Conservation (phyloP, 306 rosid species). For the Pyrus pyrifolia region DNA sequence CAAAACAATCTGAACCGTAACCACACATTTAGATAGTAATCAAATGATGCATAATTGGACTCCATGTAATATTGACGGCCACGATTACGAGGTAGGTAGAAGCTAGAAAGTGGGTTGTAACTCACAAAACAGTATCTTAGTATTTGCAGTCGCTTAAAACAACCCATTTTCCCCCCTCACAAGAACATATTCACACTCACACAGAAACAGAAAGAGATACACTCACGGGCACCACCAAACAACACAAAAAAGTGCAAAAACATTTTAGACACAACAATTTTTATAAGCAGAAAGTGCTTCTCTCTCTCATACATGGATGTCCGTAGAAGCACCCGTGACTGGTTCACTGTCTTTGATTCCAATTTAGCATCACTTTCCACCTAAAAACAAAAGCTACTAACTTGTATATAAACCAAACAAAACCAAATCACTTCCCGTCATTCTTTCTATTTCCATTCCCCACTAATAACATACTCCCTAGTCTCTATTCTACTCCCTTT, state of each 20-base stretch:
- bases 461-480: constrained; percentile 4
- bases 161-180: neutral
- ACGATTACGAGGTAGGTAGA: constrained; percentile 6
- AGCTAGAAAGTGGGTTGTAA: neutral
- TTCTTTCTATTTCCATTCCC: constrained; percentile 9
- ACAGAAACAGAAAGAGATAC: constrained; percentile 41
- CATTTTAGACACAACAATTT: constrained; percentile 14
- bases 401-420: constrained; percentile 6
- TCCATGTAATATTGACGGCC: constrained; percentile 6
- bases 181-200: constrained; percentile 40
- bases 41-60: neutral
- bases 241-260: constrained; percentile 23
- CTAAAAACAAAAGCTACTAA: constrained; percentile 15
- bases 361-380: constrained; percentile 45
- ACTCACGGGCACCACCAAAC: constrained; percentile 70
- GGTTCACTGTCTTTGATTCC: constrained; percentile 32
- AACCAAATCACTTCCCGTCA: neutral
- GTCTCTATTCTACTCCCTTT: neutral
- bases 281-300: constrained; percentile 34
- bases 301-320: constrained; percentile 25
- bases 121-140: neutral
- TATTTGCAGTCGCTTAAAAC: neutral
- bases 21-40: neutral
- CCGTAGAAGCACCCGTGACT: constrained; percentile 75
- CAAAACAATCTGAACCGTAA: constrained; percentile 4